Base-by-base conservation (phyloP, 441 rosid genomes). In the Kokia cookei region DNA sequence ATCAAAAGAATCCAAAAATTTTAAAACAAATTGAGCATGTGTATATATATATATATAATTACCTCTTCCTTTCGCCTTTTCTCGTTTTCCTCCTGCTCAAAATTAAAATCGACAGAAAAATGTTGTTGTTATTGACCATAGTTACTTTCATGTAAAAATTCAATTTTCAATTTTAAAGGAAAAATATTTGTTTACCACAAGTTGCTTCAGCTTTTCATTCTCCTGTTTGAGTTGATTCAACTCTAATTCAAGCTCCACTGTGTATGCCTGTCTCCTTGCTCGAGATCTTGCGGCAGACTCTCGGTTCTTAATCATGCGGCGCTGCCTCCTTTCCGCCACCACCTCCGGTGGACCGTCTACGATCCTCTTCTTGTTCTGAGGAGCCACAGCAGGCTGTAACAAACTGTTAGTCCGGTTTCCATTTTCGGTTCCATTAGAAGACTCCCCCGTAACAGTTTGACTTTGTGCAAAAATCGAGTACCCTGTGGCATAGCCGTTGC, bases 191-290 rank as follows among this genome's bases (percentile, higher is more conserved):
- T 3, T 83, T 84, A 91, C 99, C 99, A 91, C 76, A 62, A 78
- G 79, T 72, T 77, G 80, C 74, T 86, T 90, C 55, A 94, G 87
- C 86, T 83, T 86, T 35, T 80, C 81, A 72, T 94, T 94, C 84
- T 94, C 99, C 75, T 88, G 89, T 53, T 83, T 89, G 19, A 94
- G 97, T 40, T 83, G 92, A 76, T 88, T 84, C 65, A 94, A 69
- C 79, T 90, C 98, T 4, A 88, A 73, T 81, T 94, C 98, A 84
- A 92, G 19, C 84, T 94, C 97, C 60, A 92, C 94, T 2, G 97
- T 94, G 71, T 92, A 92, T 2, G 99, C 99, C 99, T 92, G 99
- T 79, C 88, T 91, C 75, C 99, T 81, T 12, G 99, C 99, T 13
- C 99, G 87, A 27, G 99, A 94, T 32, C 99, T 72, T 15, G 97